Conservation (phyloP, 805 yeast species). For the Brettanomyces custersianus region DNA sequence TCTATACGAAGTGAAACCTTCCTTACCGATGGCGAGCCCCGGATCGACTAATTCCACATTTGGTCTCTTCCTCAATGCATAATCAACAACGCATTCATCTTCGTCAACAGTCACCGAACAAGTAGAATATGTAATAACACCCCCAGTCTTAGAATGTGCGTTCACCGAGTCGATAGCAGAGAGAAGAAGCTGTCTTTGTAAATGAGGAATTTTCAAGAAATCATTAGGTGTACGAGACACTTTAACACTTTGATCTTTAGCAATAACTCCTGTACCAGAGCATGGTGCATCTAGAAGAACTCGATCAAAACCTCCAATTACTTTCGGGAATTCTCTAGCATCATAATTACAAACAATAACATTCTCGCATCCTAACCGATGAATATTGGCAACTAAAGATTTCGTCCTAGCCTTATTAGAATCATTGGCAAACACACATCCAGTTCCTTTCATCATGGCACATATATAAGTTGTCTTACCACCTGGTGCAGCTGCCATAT, state of each 20-base stretch:
- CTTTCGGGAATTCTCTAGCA: conserved; percentile 97
- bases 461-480: conserved; percentile 94
- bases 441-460: conserved; percentile 97
- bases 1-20: conserved; percentile 87
- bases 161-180: conserved; percentile 98
- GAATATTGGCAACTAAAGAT: conserved; percentile 93
- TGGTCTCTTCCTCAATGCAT: conserved; percentile 92
- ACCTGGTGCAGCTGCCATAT: conserved; percentile 99
- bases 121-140: conserved; percentile 91
- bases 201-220: conserved; percentile 91
- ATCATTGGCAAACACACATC: conserved; percentile 95
- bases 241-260: conserved; percentile 93
- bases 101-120: conserved; percentile 98
- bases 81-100: conserved; percentile 97
- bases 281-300: conserved; percentile 96
- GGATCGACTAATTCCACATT: conserved; percentile 91
- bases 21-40: conserved; percentile 88
- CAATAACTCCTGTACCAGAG: conserved; percentile 98
- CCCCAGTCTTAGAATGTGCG: conserved; percentile 86
- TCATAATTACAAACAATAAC: conserved; percentile 96
- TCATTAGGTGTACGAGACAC: conserved; percentile 92
- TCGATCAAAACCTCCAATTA: conserved; percentile 96
- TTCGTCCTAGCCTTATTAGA: conserved; percentile 94
- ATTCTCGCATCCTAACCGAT: conserved; percentile 92
- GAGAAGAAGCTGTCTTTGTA: conserved; percentile 86